A percentile compares a stretch with the other conserved stretches of the same genome.
Conservation (phyloP, 345 rosid genomes). For the Citrus mangshanensis region DNA sequence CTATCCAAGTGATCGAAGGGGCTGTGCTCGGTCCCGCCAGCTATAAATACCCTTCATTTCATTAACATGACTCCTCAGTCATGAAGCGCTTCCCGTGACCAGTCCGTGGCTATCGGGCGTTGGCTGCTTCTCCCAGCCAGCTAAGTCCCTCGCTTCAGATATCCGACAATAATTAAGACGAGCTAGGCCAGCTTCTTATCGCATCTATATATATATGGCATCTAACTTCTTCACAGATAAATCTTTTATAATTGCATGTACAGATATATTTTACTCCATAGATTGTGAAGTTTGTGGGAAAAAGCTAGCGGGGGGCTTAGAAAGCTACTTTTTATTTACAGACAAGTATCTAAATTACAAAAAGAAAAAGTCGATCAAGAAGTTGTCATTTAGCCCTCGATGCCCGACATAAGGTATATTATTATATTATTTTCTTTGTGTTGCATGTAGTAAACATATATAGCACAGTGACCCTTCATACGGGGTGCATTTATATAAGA, state of each 20-base stretch:
- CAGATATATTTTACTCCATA: neutral
- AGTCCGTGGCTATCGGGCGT: too few relatives aligned
- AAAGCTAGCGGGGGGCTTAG: neutral
- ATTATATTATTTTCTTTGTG: neutral
- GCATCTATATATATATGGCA: neutral
- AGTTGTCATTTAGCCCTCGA: conserved; percentile 37
- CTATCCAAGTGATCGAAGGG: conserved; percentile 8
- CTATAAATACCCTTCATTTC: conserved; percentile 18
- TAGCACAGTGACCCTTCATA: conserved; percentile 11
- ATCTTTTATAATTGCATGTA: too few relatives aligned
- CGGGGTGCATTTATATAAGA: neutral
- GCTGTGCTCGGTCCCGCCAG: conserved; percentile 36
- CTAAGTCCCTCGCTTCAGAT: too few relatives aligned
- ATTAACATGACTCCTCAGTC: conserved; percentile 3
- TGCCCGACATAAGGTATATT: conserved; percentile 32
- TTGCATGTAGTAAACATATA: conserved; percentile 18
- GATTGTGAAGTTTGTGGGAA: neutral
- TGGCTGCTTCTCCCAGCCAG: conserved; percentile 10
- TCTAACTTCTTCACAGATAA: neutral
- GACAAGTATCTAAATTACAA: conserved; percentile 18
- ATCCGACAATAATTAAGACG: neutral
- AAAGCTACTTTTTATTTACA: neutral
- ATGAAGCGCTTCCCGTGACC: conserved; percentile 15
- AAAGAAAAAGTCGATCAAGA: conserved; percentile 16
- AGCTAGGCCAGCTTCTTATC: neutral